Conservation (phyloP, 2,329 filamentous ascomycete species). For the Botrytis tulipae region DNA sequence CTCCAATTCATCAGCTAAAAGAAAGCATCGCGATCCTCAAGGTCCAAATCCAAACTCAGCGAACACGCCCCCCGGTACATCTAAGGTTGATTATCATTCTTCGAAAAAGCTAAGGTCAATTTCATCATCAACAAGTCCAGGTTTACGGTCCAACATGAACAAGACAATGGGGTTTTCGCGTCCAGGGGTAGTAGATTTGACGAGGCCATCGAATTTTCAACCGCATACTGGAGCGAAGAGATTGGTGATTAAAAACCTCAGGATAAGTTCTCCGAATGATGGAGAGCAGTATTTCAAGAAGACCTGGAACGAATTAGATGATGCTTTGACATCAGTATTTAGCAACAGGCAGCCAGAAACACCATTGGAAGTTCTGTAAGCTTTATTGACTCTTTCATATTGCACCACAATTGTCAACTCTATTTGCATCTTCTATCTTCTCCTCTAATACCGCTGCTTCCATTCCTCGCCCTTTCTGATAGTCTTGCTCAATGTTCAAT, state of each 20-base stretch:
- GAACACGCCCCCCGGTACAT: not conserved
- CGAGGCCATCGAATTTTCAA: constrained; percentile 52
- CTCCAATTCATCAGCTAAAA: constrained; percentile 19
- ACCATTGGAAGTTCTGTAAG: constrained; percentile 74
- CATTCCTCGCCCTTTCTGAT: not conserved
- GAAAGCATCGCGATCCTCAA: constrained; percentile 29
- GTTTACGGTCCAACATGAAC: constrained; percentile 29
- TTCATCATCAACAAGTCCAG: constrained; percentile 48
- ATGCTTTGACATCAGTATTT: constrained; percentile 73
- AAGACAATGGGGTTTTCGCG: constrained; percentile 27
- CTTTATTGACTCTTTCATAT: not conserved
- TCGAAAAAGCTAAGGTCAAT: constrained; percentile 73
- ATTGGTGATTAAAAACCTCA: constrained; percentile 91
- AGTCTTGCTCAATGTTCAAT: not conserved
- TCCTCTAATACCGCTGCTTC: not conserved
- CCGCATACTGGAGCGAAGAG: constrained; percentile 77
- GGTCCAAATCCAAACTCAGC: constrained; percentile 18
- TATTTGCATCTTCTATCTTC: not conserved
- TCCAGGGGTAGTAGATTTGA: constrained; percentile 32
- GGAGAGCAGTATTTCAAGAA: constrained; percentile 75
- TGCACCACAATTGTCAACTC: not conserved
- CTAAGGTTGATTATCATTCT: constrained; percentile 37
- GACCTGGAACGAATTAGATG: constrained; percentile 71
- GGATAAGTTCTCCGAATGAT: constrained; percentile 57
- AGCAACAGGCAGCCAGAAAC: constrained; percentile 57